phyloP scores from a whole-genome alignment of 2,329 filamentous ascomycete genomes.

The Arthrinium phaeospermum region DNA sequence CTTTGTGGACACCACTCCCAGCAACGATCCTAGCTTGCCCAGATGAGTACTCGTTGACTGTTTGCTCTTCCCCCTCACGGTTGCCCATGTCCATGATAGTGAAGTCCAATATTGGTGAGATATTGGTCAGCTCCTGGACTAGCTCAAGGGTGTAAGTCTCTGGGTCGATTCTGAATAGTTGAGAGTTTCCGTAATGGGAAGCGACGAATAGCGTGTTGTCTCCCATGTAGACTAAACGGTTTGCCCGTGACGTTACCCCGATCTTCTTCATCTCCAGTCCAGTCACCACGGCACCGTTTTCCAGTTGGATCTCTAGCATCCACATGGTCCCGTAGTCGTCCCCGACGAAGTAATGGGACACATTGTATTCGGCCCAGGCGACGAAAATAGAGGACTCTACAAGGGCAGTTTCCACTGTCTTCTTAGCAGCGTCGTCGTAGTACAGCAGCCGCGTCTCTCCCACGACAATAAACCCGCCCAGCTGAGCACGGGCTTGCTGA shows the following conservation, averaged over 20 bases:
- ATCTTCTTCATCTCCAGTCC: slow-evolving; percentile 74
- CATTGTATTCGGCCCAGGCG: slow-evolving; percentile 87
- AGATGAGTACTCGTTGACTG: slow-evolving; percentile 88
- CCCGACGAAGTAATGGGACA: slow-evolving; percentile 81
- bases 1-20: slow-evolving; percentile 87
- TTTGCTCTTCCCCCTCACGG: slow-evolving; percentile 74
- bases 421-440: slow-evolving; percentile 77
- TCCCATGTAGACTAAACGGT: slow-evolving; percentile 78
- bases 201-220: slow-evolving; percentile 80
- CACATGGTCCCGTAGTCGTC: slow-evolving; percentile 91
- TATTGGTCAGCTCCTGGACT: slow-evolving; percentile 79
- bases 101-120: slow-evolving; percentile 92
- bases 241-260: slow-evolving; percentile 73
- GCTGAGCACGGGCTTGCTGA: slow-evolving; percentile 58
- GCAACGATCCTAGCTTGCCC: slow-evolving; percentile 94
- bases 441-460: slow-evolving; percentile 86
- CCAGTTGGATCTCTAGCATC: slow-evolving; percentile 78
- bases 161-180: slow-evolving; percentile 63
- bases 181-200: slow-evolving; percentile 91
- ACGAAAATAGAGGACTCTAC: slow-evolving; percentile 83
- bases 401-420: slow-evolving; percentile 68
- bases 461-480: slow-evolving; percentile 75
- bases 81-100: slow-evolving; percentile 96
- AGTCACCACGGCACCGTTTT: slow-evolving; percentile 66
- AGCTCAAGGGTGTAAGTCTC: slow-evolving; percentile 58